phyloP scores from a whole-genome alignment of 2,329 filamentous ascomycete genomes.

The Gremmenia infestans region DNA sequence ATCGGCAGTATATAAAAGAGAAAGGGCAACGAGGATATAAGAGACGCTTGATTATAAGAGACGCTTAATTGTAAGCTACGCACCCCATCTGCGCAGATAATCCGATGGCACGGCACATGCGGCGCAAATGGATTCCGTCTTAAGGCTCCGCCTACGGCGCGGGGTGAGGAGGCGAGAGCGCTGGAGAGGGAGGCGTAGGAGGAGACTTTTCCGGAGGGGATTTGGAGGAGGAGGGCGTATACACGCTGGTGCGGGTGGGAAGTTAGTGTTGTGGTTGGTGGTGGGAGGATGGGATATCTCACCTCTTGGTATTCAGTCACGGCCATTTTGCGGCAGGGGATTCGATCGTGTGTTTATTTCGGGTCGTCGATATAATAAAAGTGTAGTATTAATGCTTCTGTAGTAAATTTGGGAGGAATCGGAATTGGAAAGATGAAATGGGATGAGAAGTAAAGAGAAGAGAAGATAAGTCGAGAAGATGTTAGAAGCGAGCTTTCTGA shows the following conservation, averaged over 20 bases:
- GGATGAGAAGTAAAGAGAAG: not conserved
- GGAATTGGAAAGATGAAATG: not conserved
- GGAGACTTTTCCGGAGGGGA: conserved; percentile 53
- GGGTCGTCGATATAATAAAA: not conserved
- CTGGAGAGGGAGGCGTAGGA: conserved; percentile 55
- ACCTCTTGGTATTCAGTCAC: conserved; percentile 26
- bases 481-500: not conserved
- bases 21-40: no score
- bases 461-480: not conserved
- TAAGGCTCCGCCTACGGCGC: conserved; percentile 59
- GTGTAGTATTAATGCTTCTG: not conserved
- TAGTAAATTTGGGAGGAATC: not conserved
- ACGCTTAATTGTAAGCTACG: conserved; percentile 16
- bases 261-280: not conserved
- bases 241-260: conserved; percentile 30
- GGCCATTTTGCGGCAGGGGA: conserved; percentile 9
- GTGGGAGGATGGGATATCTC: not conserved
- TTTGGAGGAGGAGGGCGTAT: conserved; percentile 55
- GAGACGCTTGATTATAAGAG: not conserved
- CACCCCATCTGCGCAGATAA: conserved; percentile 51
- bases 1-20: no score
- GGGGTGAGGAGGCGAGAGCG: conserved; percentile 53
- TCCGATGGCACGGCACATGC: conserved; percentile 56
- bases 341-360: not conserved
- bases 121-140: conserved; percentile 58